Evolutionary conservation across 768 basidiomycete genomes (phyloP), one percentile per base, ranked within the genome.

Genomic region (Mrakia hoshinonis): DNA sequence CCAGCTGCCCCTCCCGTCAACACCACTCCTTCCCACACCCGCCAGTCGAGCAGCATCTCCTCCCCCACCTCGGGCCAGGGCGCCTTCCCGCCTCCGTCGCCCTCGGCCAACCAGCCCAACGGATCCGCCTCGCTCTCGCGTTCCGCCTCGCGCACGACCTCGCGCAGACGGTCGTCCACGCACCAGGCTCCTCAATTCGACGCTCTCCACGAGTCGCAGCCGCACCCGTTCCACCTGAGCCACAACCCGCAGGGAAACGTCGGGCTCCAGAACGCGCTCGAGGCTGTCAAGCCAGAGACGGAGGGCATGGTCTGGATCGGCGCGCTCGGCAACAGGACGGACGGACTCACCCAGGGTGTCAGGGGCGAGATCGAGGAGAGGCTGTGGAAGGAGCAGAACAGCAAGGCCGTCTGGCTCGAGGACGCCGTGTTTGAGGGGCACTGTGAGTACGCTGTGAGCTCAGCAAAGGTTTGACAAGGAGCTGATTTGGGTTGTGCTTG

Each of bases 191-290:
- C 43, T 43, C 43, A 43, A 43, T 43, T 43, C 15, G 43, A 43
- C 15, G 43, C 43, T 43, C 6, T 15, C 43, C 43, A 43, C 7
- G 43, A 43, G 43, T 43, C 43, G 43, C 43, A 43, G 43, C 38
- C 18, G 2, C 66, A 73, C 61, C 36, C 58, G 4, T 73, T 73
- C 67, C 72, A 73, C 34, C 72, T 73, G 18, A 49, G 29, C 18
- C 47, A 64, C 47, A 91, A 90, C 76, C 83, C 85, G 0, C 89
- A 88, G 74, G 86, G 88, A 75, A 92, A 92, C 74, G 89, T 89
- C 20, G 91, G 91, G 12, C 82, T 92, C 63, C 88, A 88, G 77
- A 93, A 93, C 74, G 91, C 91, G 24, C 78, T 93, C 4, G 78
- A 80, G 26, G 88, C 87, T 75, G 85, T 90, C 63, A 82, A 83